Base-by-base conservation (phyloP, 495 filamentous ascomycete species). In the Echria macrotheca region DNA sequence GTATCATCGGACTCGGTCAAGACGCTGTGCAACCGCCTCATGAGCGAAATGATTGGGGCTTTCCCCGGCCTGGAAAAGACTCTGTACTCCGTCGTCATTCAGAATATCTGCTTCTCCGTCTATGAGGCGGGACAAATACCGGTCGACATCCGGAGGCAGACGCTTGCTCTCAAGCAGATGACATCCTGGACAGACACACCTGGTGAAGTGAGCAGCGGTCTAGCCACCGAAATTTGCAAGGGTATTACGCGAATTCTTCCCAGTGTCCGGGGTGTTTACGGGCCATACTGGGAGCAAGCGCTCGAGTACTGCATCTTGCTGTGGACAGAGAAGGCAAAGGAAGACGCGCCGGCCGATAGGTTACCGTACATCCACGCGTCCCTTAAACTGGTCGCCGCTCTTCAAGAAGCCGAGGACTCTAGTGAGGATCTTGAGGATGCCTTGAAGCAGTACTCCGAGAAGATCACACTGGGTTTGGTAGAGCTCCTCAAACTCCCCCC, bases 391-490 rank as follows among this genome's bases (percentile, higher is more conserved):
- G 81, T 86, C 47, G 64, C 69, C 10, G 66, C 72, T 3, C 58
- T 96, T 14, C 22, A n/a, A 18, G 73, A 77, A 50, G 62, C 84
- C 5, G 67, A 71, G 22, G 84, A 87, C 5, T 68, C 81, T 15
- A 96, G 96, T 58, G 91, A 96, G 59, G 91, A 97, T 61, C 76
- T 95, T 2, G 66, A 80, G 7, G 91, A 98, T 54, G 79, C 78
- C 3, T 81, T 89, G 70, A 69, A 69, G 19, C 74, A 79, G 19
- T 72, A 68, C 11, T 68, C 72, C 14, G 53, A 63, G 9, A 57
- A 59, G 0, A 69, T 82, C 2, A 77, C 78, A 18, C 65, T 69
- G 33, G 76, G 71, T 5, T 59, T 96, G 10, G 68, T 90, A 10
- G 72, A 70, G n/a, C 65, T 89, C 3, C 70, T 90, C 1, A 70